Percentiles rank a stretch among this genome's conserved stretches.
Conservation (phyloP, 306 rosid species). For the Vachellia collinsii region DNA sequence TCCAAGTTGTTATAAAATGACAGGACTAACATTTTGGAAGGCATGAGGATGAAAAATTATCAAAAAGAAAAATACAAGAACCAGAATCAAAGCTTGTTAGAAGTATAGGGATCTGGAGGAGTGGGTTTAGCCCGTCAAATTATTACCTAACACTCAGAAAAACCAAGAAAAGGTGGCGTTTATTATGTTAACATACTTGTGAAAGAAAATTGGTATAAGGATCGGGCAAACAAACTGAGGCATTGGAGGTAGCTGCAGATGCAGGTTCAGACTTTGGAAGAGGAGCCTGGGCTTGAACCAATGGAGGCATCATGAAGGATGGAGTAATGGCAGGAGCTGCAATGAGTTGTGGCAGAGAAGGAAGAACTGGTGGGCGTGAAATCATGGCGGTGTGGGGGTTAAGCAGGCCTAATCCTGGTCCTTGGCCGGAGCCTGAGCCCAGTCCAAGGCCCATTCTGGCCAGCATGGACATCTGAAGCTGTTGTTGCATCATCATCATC, state of each 20-base stretch:
- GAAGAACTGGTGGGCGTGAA: not conserved
- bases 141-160: not conserved
- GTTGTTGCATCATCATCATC: constrained; percentile 63
- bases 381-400: not conserved
- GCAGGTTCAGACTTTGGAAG: constrained; percentile 38
- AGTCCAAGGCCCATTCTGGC: constrained; percentile 33
- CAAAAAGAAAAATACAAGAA: too few relatives aligned
- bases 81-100: too few relatives aligned
- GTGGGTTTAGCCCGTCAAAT: too few relatives aligned
- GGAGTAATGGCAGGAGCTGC: constrained; percentile 36
- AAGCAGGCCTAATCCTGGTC: constrained; percentile 40
- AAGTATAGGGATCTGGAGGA: too few relatives aligned
- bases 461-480: constrained; percentile 62
- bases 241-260: constrained; percentile 24
- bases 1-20: too few relatives aligned
- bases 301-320: constrained; percentile 41
- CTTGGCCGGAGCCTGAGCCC: constrained; percentile 30
- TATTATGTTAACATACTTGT: constrained; percentile 47
- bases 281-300: constrained; percentile 31
- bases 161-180: not conserved
- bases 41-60: too few relatives aligned
- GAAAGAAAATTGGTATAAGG: constrained; percentile 44
- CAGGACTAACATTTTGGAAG: too few relatives aligned
- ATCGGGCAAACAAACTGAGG: constrained; percentile 29
- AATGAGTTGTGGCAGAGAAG: constrained; percentile 29